Base-by-base conservation (phyloP, 345 rosid genomes). In the Populus davidiana region DNA sequence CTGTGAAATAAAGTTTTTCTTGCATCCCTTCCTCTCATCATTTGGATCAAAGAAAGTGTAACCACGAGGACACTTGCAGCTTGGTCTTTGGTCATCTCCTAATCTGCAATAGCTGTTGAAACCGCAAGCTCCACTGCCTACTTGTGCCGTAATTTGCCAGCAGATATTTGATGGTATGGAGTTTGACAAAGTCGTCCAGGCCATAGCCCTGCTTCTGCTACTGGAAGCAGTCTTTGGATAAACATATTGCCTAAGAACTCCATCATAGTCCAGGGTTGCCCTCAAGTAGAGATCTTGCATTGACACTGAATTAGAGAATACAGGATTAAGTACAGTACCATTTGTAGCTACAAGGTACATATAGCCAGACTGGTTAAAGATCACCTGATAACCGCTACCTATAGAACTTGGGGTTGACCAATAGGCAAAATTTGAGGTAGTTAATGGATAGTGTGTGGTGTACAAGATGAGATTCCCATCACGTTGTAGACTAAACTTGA, bases 81-180 rank as follows among this genome's bases (percentile, higher is more conserved):
- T 27, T 27, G 27, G 27, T 27, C 27, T 27, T 27, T 27, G 27
- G 27, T 27, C 27, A 27, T 27, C 27, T 27, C 27, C 27, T 27
- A 27, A 27, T 27, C 27, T 27, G 27, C 27, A 27, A 27, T 27
- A 27, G 27, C 27, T 27, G 27, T 27, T 90, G 84, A 56, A 85
- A 38, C 94, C 97, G 63, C 96, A 93, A 9, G 89, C 87, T 49
- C 86, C 87, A 33, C 79, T 64, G 9, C 93, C 90, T 3, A 41
- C 21, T 0, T n/a, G 50, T 64, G 20, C 67, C 5, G 0, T 2
- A 10, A 88, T 59, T 1, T 31, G 20, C 12, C 4, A 2, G 81
- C 93, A 90, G 5, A 88, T 81, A 75, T 93, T 79, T 65, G 76
- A 27, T 0, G 93, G 91, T 61, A 66, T 23, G 38, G 63, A 69